Conservation (phyloP, 2,329 filamentous ascomycete species). For the Ceratocystis albifundus region DNA sequence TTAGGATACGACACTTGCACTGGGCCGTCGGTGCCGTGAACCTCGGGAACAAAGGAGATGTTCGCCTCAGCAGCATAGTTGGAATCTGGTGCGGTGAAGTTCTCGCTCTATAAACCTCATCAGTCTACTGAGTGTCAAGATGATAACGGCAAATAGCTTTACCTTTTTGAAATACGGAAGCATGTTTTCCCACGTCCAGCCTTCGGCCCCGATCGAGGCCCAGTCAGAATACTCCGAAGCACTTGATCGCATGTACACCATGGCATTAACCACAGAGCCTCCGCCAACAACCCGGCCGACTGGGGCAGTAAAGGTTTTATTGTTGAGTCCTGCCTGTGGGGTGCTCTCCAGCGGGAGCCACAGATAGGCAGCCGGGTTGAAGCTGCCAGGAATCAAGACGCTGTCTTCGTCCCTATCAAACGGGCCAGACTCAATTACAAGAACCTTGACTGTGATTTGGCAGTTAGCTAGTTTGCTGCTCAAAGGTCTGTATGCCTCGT, state of each 20-base stretch:
- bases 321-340: conserved; percentile 27
- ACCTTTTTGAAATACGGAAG: conserved; percentile 38
- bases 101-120: conserved; percentile 22
- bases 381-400: conserved; percentile 28
- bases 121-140: not conserved
- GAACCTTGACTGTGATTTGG: conserved; percentile 25
- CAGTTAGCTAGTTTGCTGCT: too few relatives aligned
- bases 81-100: conserved; percentile 22
- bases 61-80: conserved; percentile 22
- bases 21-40: conserved; percentile 45
- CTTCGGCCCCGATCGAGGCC: conserved; percentile 36
- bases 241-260: conserved; percentile 32
- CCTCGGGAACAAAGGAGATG: conserved; percentile 33
- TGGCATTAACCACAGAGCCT: conserved; percentile 33
- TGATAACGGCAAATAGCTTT: not conserved
- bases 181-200: conserved; percentile 32
- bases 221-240: conserved; percentile 36
- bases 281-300: conserved; percentile 32
- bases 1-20: conserved; percentile 38
- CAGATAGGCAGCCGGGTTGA: conserved; percentile 28
- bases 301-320: conserved; percentile 23
- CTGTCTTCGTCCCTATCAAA: conserved; percentile 27
- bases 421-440: conserved; percentile 28
- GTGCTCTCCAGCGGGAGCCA: conserved; percentile 27
- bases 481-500: not conserved